These are phyloP conservation scores for Papilionanthe hybrid DNA, from an alignment of 116 monocot species.

Conservation along the genomic window DNA sequence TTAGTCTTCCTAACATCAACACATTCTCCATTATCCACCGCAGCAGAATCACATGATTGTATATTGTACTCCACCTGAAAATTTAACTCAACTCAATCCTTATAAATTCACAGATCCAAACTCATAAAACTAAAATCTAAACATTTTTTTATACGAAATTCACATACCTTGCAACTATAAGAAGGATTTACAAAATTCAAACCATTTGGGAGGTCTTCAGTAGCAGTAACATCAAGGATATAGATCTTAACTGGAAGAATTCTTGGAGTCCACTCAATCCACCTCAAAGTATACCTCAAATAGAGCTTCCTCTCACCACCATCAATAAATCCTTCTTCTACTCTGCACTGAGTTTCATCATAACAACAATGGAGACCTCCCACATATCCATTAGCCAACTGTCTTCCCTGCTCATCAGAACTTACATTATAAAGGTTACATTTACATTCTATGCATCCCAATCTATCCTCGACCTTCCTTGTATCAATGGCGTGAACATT, in stretches of 20 bases:
- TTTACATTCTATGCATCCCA: conserved; percentile 80
- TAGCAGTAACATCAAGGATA: conserved; percentile 67
- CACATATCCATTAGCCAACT: conserved; percentile 29
- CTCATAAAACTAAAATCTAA: neutral
- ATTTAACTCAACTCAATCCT: neutral
- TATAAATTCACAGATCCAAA: neutral
- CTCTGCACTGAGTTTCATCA: conserved; percentile 54
- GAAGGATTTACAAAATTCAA: neutral
- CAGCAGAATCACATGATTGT: conserved; percentile 22
- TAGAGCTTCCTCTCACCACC: conserved; percentile 37
- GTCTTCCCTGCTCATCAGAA: conserved; percentile 27
- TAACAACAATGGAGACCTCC: conserved; percentile 79
- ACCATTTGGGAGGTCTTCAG: too few relatives aligned
- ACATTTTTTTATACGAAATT: neutral
- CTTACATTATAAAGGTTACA: conserved; percentile 78
- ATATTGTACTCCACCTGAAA: conserved; percentile 65
- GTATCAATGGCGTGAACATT: conserved; percentile 92
- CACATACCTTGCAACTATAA: conserved; percentile 45
- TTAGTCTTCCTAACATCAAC: conserved; percentile 33
- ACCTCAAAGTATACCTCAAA: conserved; percentile 65
- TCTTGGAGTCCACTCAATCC: conserved; percentile 55
- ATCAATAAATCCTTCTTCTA: conserved; percentile 21
- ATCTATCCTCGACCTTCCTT: conserved; percentile 47
- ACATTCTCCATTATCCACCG: conserved; percentile 23
- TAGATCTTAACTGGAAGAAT: conserved; percentile 72